Conservation (phyloP, 148 eudicot genomes). For the Suaeda aralocaspica region DNA sequence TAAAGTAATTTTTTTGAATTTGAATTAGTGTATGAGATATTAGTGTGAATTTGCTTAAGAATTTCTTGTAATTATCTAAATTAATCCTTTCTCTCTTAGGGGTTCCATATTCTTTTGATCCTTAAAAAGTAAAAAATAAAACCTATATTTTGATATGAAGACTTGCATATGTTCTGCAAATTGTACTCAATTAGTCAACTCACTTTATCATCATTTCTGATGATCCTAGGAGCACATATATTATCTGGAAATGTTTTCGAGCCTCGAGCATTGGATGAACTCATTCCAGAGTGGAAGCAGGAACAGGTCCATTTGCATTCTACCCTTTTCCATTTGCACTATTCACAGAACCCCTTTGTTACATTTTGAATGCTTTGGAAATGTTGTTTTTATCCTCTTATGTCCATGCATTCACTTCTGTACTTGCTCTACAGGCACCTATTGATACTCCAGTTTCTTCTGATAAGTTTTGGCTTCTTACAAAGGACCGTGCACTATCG, state of each 20-base stretch:
- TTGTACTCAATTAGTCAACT: no score
- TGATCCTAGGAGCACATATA: conserved; percentile 76
- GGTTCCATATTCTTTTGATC: no score
- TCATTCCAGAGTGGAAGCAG: conserved; percentile 79
- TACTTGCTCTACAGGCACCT: conserved; percentile 64
- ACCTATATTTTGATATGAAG: no score
- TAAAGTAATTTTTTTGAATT: no score
- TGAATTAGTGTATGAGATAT: no score
- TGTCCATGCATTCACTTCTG: conserved; percentile 14
- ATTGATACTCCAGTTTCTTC: conserved; percentile 75
- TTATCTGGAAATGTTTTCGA: conserved; percentile 95
- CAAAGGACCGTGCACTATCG: conserved; percentile 60
- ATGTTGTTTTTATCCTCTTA: background rate
- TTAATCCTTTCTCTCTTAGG: no score
- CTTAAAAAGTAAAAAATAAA: no score
- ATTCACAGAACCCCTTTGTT: no score
- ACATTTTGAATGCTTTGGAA: conserved; percentile 2
- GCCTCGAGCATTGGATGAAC: conserved; percentile 95
- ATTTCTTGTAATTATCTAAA: no score
- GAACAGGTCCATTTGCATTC: conserved; percentile 50
- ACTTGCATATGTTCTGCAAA: no score
- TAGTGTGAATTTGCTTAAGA: no score
- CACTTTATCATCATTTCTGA: background rate
- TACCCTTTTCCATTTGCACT: no score
- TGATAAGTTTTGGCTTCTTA: conserved; percentile 82